Percentiles rank a stretch among this genome's conserved stretches.
phyloP scores from a whole-genome alignment of 768 basidiomycete genomes.

The Xerocomus brunneocitrinus region DNA sequence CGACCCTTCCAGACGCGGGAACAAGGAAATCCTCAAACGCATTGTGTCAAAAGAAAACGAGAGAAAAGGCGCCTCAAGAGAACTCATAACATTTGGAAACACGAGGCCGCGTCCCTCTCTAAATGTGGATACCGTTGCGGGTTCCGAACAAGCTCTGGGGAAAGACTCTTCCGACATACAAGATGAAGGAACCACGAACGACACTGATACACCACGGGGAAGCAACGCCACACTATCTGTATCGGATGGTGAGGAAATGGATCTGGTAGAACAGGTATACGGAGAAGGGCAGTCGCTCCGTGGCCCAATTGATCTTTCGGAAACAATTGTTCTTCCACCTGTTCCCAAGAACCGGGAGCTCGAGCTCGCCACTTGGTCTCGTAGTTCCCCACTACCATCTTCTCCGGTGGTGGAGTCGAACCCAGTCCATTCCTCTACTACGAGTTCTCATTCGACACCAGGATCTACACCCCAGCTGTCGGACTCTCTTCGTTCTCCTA shows the following conservation, averaged over 20 bases:
- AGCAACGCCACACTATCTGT: conserved; percentile 17
- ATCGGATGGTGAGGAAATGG: conserved; percentile 81
- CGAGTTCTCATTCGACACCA: conserved; percentile 5
- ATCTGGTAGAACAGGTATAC: conserved; percentile 94
- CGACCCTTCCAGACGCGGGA: conserved; percentile 75
- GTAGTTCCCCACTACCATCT: conserved; percentile 43
- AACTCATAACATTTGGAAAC: conserved; percentile 45
- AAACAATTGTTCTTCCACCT: conserved; percentile 77
- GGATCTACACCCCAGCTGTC: neutral
- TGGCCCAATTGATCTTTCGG: conserved; percentile 73
- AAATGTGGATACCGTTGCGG: conserved; percentile 21
- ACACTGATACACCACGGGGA: conserved; percentile 18
- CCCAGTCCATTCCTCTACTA: conserved; percentile 15
- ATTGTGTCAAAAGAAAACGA: conserved; percentile 65
- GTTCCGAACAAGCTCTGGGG: conserved; percentile 30
- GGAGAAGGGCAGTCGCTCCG: conserved; percentile 72
- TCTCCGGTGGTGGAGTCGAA: conserved; percentile 42
- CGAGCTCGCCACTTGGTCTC: conserved; percentile 82
- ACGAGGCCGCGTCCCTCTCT: conserved; percentile 13
- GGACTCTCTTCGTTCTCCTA: conserved; percentile 5
- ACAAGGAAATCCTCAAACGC: conserved; percentile 81
- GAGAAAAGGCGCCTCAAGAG: conserved; percentile 52
- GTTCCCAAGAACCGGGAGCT: conserved; percentile 86
- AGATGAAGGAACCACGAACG: conserved; percentile 10
- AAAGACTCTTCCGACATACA: conserved; percentile 27